Evolutionary conservation across 495 filamentous ascomycete species (phyloP), one percentile per base, ranked within the genome.

Genomic region (Staphylotrichum longicolle): DNA sequence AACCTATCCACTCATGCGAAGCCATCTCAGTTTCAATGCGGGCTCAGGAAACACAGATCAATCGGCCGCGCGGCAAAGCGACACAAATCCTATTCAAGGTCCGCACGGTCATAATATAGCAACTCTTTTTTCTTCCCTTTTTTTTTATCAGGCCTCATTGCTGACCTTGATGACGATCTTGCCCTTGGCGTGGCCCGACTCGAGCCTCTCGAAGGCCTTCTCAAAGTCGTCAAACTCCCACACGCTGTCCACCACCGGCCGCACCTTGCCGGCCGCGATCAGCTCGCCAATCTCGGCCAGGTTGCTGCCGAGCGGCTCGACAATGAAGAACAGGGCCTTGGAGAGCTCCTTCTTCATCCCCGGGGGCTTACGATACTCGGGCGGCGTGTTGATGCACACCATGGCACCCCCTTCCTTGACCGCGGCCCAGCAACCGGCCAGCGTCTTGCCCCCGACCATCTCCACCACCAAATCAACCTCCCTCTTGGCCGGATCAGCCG

Each of bases 191-290:
- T 85, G 79, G 7, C 83, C 81, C 3, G 74, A 83, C 63, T 83
- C 86, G 63, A 91, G 72, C 67, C 76, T 83, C 70, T 82, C 82
- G 71, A 85, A 88, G 0, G 88, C 89, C 66, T 84, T 80, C 20
- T 81, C 75, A 14, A 76, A 82, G 39, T 91, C 82, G 14, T 82
- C 83, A 69, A 87, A 86, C 56, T 79, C 77, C 72, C 81, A 88
- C 11, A 78, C 72, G 48, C 80, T 75, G 61, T 90, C 88, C 42
- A 90, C 72, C 7, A 85, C 75, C 15, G 84, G 75, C 70, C 80
- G 80, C 20, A 90, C 65, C 64, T 83, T 86, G 2, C 88, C 86
- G 54, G 86, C 78, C 53, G 75, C 64, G 66, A 91, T 74, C 82
- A 84, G 85, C 45, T 76, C 70, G 0, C 72, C 85, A 62, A 92